A percentile compares a stretch with the other conserved stretches of the same genome.
phyloP scores from a whole-genome alignment of 2,329 filamentous ascomycete species.

The Colletotrichum sublineola region DNA sequence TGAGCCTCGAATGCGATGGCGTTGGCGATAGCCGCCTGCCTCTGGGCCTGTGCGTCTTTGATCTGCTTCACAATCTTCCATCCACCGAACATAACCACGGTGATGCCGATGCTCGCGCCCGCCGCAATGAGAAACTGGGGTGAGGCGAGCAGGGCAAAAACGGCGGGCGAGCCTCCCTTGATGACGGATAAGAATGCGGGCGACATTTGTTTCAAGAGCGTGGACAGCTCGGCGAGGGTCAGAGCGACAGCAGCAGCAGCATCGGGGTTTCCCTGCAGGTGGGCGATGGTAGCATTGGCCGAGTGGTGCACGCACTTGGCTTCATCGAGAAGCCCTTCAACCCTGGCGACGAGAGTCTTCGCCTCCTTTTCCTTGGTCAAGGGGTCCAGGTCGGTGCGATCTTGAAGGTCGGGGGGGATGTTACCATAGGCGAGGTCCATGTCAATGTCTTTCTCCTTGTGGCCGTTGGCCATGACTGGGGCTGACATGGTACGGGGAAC shows the following conservation, averaged over 20 bases:
- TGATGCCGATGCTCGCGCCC: slow-evolving; percentile 90
- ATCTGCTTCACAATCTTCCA: slow-evolving; percentile 98
- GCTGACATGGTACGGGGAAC: slow-evolving; percentile 57
- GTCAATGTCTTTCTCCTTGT: slow-evolving; percentile 73
- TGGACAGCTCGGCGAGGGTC: slow-evolving; percentile 90
- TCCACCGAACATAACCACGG: slow-evolving; percentile 93
- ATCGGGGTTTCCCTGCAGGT: slow-evolving; percentile 75
- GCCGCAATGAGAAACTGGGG: slow-evolving; percentile 96
- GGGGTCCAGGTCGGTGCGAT: slow-evolving; percentile 62
- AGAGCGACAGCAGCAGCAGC: slow-evolving; percentile 94
- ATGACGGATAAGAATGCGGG: slow-evolving; percentile 82
- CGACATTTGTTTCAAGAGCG: slow-evolving; percentile 84
- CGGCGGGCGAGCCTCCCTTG: slow-evolving; percentile 85
- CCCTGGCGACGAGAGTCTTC: slow-evolving; percentile 74
- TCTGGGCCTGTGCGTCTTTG: slow-evolving; percentile 55
- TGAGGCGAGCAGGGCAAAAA: slow-evolving; percentile 87
- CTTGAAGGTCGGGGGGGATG: slow-evolving; percentile 76
- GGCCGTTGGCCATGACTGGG: slow-evolving; percentile 50
- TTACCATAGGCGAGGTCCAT: slow-evolving; percentile 94
- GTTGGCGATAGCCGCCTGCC: slow-evolving; percentile 43
- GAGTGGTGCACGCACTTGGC: slow-evolving; percentile 90
- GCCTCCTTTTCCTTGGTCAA: slow-evolving; percentile 65
- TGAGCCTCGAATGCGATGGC: slow-evolving; percentile 50
- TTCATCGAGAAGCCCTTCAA: slow-evolving; percentile 85
- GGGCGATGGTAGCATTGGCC: slow-evolving; percentile 87